Evolutionary conservation across 2,329 filamentous ascomycete species (phyloP), one percentile per base, ranked within the genome.

Genomic region (Aulographum hederae): DNA sequence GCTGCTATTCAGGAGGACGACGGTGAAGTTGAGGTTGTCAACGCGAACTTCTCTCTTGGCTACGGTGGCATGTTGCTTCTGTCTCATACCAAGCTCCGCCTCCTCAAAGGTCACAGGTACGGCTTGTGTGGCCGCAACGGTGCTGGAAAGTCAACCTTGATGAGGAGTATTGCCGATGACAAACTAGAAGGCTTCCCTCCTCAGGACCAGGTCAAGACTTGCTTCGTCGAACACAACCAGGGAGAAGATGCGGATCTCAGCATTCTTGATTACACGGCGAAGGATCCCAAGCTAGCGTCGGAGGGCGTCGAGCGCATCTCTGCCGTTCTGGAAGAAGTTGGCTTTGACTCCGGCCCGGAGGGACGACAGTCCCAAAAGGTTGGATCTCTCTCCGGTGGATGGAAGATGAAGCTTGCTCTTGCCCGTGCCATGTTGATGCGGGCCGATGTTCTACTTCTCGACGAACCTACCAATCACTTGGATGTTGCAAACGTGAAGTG

Each of bases 351-450:
- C 38, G 86, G 86, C 3, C 82, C 84, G 1, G 79, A 89, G 42
- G 89, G 86, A 37, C 73, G 82, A 37, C 89, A 95, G 56, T 68
- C 75, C 4, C 73, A 94, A 52, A 80, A 78, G 45, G 89, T 98
- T 36, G 89, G 89, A 43, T 94, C 86, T 14, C 61, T 98, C 21
- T 95, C 89, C 27, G 89, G 89, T 58, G 89, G 89, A 51, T 98
- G 89, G 89, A 95, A 95, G 70, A 98, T 98, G 89, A 98, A 98
- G 73, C 63, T 98, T 38, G 89, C 89, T 41, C 60, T 98, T 54
- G 89, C 89, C 32, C 73, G 89, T 46, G 89, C 89, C 40, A 95
- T 98, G 85, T 68, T 98, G 47, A 80, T 89, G 66, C 79, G 76
- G 49, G 86, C 89, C n/a, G 89, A 98, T 52, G 85, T 98, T 31